Evolutionary conservation across 441 rosid species (phyloP).

Genomic region (Sinapis alba): DNA sequence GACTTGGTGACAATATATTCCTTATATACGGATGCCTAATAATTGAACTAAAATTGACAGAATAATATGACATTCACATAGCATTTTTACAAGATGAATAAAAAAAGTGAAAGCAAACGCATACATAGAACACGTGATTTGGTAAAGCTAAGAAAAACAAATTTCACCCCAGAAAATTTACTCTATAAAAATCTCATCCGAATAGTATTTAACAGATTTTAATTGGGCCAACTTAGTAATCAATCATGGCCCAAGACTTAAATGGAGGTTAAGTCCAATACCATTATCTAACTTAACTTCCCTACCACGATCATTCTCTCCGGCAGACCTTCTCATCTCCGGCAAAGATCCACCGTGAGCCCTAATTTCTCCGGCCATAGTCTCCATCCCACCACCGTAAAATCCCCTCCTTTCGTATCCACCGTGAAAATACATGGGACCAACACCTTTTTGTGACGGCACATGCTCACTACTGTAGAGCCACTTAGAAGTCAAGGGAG

Average conservation of each 20-base stretch:
- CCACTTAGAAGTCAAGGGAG: conserved; percentile 36
- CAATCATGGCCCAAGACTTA: conserved; percentile 51
- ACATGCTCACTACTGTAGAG: conserved; percentile 30
- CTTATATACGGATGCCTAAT: not conserved
- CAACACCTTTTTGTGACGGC: conserved; percentile 40
- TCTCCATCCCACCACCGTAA: conserved; percentile 37
- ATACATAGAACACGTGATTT: conserved; percentile 9
- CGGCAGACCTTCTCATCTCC: conserved; percentile 36
- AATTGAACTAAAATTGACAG: not conserved
- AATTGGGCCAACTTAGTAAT: not conserved
- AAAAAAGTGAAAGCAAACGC: conserved; percentile 9
- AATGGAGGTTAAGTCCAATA: conserved; percentile 64
- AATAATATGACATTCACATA: conserved; percentile 20
- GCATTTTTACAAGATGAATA: conserved; percentile 29
- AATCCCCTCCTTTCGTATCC: conserved; percentile 10
- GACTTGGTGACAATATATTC: not conserved
- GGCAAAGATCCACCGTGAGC: conserved; percentile 41
- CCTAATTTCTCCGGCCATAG: conserved; percentile 33
- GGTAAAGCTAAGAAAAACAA: not conserved
- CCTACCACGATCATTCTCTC: conserved; percentile 33
- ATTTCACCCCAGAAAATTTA: conserved; percentile 8
- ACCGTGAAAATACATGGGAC: conserved; percentile 35
- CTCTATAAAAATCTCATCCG: conserved; percentile 2
- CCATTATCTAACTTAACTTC: conserved; percentile 42
- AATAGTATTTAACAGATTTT: conserved; percentile 17